Evolutionary conservation across 805 yeast genomes (phyloP), one percentile per base, ranked within the genome.

Genomic region (Metschnikowia rubicola): DNA sequence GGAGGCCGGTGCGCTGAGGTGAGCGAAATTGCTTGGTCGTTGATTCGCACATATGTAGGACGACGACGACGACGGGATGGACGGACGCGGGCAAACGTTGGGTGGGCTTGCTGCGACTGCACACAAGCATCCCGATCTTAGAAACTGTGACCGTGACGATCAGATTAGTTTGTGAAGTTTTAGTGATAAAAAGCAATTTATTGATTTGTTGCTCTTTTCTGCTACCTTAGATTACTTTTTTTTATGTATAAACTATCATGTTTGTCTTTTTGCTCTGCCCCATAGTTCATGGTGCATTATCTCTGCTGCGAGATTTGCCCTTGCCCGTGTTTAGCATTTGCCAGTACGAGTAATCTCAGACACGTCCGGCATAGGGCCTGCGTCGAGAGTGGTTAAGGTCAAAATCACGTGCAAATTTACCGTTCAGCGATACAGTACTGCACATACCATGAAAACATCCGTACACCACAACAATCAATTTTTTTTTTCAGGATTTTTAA

Each of bases 31-130:
- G 44, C 39, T 41, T 15, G 35, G 29, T 35, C 44, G 44, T 11
- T 41, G 44, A 41, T 41, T 41, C 44, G 44, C 39, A 21, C 26
- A 41, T 29, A 35, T 41, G 39, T 41, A 41, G 44, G 39, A 41
- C 33, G 15, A 21, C 26, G 26, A 41, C 39, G 39, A 41, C 33
- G 15, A 21, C 26, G 26, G 26, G 26, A 21, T 21, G 39, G 35
- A 8, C 11, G n/a, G 35, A 8, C 11, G n/a, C 6, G n/a, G n/a
- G 31, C 30, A 39, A 39, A 30, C 42, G 35, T 41, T 41, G 36
- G 42, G 36, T 39, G 26, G 42, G 36, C 10, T 11, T 10, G 10
- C 30, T 5, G 42, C 21, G n/a, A 19, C 17, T 39, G 42, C 30
- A 39, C 26, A 39, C 11, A 39, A 26, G 19, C 33, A 12, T 2